Evolutionary conservation across 176 grass and related monocot species (phyloP), one percentile per base, ranked within the genome.

Genomic region (Aegilops tauschii): DNA sequence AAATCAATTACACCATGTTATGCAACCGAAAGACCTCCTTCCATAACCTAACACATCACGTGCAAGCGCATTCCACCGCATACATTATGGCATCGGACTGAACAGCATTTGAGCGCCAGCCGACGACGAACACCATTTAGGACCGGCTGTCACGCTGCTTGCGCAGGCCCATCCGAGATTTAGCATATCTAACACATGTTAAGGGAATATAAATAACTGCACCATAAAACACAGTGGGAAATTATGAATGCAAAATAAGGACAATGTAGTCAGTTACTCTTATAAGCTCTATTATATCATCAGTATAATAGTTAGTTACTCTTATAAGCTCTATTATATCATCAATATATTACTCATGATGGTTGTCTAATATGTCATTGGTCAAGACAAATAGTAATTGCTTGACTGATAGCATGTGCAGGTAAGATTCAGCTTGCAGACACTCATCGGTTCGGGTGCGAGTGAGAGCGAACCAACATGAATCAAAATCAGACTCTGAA

Each of bases 101-200:
- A 18, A 30, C 73, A 62, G 37, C 18, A 56, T 17, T 66, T 50
- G 69, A 47, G 52, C 20, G 47, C 37, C 49, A 18, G 69, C 50
- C 25, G 12, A 36, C 1, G 9, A 54, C 32, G 4, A 80, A 49
- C 76, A 69, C 28, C 67, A 84, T 73, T 76, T 84, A 94, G 12
- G 61, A 39, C 47, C 23, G 66, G 84, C 77, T 92, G 32, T 54
- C 50, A 16, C 50, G 50, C 50, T 73, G 89, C 83, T 88, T 98
- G 23, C 88, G 90, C 61, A 95, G 84, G 52, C 97, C 97, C 97
- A 98, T 99, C 40, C 97, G 89, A 49, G 94, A 94, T 91, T 96
- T 99, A 35, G 97, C 97, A 85, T 99, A 99, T 87, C 97, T 99
- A 86, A 30, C 42, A 37, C 42, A 69, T 27, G 82, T 95, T 86